A percentile compares a stretch with the other conserved stretches of the same genome.
phyloP scores from a whole-genome alignment of 495 filamentous ascomycete species.

The Echria macrotheca region DNA sequence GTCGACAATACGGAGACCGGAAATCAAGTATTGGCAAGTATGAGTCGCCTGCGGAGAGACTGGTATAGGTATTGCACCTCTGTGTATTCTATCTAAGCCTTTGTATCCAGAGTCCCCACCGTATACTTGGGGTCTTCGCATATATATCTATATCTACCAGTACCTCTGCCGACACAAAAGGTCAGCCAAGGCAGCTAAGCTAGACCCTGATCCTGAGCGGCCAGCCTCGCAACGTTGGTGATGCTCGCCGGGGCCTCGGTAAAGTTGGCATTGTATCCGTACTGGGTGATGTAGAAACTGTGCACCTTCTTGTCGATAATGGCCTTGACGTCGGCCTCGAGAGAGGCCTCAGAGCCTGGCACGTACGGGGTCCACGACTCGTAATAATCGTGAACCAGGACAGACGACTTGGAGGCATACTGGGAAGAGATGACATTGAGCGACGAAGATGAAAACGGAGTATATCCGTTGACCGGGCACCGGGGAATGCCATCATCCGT shows the following conservation, averaged over 20 bases:
- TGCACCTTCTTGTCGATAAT: conserved; percentile 5
- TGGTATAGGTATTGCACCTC: too few species aligned
- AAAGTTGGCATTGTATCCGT: conserved; percentile 6
- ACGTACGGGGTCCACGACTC: not conserved
- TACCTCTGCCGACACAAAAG: too few species aligned
- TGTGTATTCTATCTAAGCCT: too few species aligned
- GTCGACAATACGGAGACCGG: too few species aligned
- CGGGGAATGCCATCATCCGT: not conserved
- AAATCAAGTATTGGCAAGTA: too few species aligned
- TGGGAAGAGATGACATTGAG: not conserved
- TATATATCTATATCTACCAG: too few species aligned
- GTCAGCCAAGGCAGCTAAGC: too few species aligned
- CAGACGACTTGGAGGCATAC: not conserved
- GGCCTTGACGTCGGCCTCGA: not conserved
- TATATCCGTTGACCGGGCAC: conserved; percentile 2
- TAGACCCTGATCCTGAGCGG: not conserved
- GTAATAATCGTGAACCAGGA: conserved; percentile 8
- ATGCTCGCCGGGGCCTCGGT: not conserved
- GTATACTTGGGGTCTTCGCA: too few species aligned
- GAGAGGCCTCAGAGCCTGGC: not conserved
- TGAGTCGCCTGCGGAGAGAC: too few species aligned
- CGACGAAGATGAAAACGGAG: not conserved
- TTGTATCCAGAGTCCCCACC: too few species aligned
- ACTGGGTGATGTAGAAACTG: conserved; percentile 5
- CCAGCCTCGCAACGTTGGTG: not conserved